Base-by-base conservation (phyloP, 768 basidiomycete genomes). In the Cyclocybe cylindracea region DNA sequence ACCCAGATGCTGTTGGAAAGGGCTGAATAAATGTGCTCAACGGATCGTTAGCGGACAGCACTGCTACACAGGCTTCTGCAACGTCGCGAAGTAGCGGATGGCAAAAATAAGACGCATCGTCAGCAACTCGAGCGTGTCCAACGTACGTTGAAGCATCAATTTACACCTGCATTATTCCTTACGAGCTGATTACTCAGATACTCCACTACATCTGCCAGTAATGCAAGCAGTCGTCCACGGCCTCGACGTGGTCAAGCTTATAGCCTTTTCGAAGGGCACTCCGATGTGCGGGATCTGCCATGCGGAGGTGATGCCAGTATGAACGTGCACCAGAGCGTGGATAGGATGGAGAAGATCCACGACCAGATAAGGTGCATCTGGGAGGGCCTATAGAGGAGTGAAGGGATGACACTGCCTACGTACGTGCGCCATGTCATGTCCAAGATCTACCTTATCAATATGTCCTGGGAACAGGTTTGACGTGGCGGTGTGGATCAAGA, bases 41-140 rank as follows among this genome's bases (percentile, higher is more conserved):
- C 85, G 95, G 54, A 87, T 89, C 53, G 87, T 89, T 54, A 88
- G 88, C 56, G 86, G 88, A 61, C 88, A 91, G 63, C 98, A 98
- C 76, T 99, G 91, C 76, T 98, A 92, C 72, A 90, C 98, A 66
- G 88, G 87, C 64, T 95, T 98, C 66, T 94, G 92, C 71, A 94
- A 98, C 69, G 94, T 98, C 41, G 91, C 96, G 70, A 98, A 98
- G 69, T 99, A 96, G 92, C 81, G 95, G 37, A 84, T 98, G 48
- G 91, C 91, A 4, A 89, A 91, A 65, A 94, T 98, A 91, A 82
- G 91, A 56, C 80, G 86, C 55, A 84, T 84, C 54, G 93, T 99
- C n/a, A n/a, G n/a, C 56, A 94, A 98, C 71, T 86, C 89, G 32
- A 86, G 86, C 46, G 76, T 96, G 59, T 87, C 94, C 57, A 93